Conservation (phyloP, 179 eudicot species). For the Spinacia oleracea region DNA sequence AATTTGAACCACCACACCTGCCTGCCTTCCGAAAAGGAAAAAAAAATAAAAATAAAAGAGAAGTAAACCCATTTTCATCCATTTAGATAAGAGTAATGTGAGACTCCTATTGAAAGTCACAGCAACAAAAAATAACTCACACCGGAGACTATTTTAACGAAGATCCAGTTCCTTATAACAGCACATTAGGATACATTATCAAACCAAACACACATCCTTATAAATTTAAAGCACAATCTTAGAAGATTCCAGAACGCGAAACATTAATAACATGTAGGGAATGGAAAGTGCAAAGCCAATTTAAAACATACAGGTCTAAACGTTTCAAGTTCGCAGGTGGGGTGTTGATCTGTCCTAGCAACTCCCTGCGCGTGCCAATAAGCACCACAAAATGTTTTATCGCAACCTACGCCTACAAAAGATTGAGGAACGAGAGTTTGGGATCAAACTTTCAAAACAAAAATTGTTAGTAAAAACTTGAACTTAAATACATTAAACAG, state of each 20-base stretch:
- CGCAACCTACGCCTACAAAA: conserved; percentile 80
- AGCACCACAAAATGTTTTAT: conserved; percentile 87
- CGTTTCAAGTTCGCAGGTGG: conserved; percentile 60
- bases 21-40: too few species aligned
- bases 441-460: background rate
- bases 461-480: background rate
- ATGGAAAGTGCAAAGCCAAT: conserved; percentile 11
- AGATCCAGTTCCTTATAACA: background rate
- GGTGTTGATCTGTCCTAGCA: conserved; percentile 40
- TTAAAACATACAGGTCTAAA: conserved; percentile 64
- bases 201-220: background rate
- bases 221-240: background rate
- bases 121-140: background rate
- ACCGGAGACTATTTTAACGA: background rate
- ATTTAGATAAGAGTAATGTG: too few species aligned
- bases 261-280: background rate
- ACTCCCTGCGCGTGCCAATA: conserved; percentile 72
- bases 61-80: background rate
- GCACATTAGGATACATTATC: background rate
- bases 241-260: background rate
- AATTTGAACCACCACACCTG: too few species aligned
- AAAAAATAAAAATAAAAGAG: too few species aligned
- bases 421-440: background rate
- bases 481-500: background rate
- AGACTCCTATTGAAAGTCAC: background rate